phyloP scores from a whole-genome alignment of 1,139 yeast species.

The Yamadazyma membranifaciens region DNA sequence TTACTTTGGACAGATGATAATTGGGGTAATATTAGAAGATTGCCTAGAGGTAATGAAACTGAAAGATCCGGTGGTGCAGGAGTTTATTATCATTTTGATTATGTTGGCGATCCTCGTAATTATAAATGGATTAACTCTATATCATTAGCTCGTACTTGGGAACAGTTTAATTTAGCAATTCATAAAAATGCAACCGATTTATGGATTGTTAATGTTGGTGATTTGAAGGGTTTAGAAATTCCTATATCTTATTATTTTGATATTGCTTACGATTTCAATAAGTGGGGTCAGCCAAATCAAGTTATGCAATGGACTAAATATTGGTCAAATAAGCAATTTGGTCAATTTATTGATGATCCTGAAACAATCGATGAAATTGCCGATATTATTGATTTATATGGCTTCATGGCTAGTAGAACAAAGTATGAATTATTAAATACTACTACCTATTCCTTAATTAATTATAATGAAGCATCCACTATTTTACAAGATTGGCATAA shows the following conservation, averaged over 20 bases:
- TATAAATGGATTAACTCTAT: slow-evolving; percentile 18
- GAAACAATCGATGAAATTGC: slow-evolving; percentile 11
- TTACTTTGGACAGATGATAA: slow-evolving; percentile 20
- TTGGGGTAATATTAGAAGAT: slow-evolving; percentile 20
- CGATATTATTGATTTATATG: slow-evolving; percentile 16
- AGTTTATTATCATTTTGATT: slow-evolving; percentile 19
- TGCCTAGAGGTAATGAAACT: slow-evolving; percentile 16
- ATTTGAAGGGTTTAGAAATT: slow-evolving; percentile 16
- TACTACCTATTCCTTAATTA: slow-evolving; percentile 13
- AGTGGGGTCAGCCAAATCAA: slow-evolving; percentile 13
- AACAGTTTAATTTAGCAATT: slow-evolving; percentile 16
- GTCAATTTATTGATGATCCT: slow-evolving; percentile 8
- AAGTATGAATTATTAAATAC: slow-evolving; percentile 17
- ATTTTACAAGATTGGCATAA: slow-evolving; percentile 14
- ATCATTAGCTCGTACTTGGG: slow-evolving; percentile 16
- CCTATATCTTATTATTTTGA: slow-evolving; percentile 17
- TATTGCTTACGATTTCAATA: slow-evolving; percentile 16
- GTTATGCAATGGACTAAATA: slow-evolving; percentile 13
- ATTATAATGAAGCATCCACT: slow-evolving; percentile 17
- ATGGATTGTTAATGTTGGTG: slow-evolving; percentile 19
- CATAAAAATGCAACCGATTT: slow-evolving; percentile 13
- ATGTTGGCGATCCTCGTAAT: slow-evolving; percentile 19
- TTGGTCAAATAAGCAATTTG: slow-evolving; percentile 17
- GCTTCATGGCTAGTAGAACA: slow-evolving; percentile 15
- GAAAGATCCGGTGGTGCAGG: slow-evolving; percentile 19